Evolutionary conservation across 495 filamentous ascomycete species (phyloP), one percentile per base, ranked within the genome.

Genomic region (Talaromyces adpressus): DNA sequence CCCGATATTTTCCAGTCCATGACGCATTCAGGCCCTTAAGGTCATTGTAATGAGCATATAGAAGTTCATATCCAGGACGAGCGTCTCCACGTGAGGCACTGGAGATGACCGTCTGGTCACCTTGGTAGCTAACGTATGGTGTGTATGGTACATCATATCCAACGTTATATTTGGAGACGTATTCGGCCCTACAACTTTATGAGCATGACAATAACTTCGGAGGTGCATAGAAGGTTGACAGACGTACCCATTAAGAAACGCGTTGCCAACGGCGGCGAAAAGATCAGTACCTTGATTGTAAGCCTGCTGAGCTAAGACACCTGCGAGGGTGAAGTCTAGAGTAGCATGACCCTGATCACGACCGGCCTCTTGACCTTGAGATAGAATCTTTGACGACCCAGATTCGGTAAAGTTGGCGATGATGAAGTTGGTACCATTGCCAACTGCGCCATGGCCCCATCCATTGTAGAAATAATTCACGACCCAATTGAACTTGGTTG

Each of bases 301-400:
- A 12, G 72, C 75, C 64, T 74, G 71, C 64, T 76, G 73, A 18
- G 75, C 77, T 41, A 81, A 63, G 1, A 72, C 66, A 7, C 76
- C 78, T n/a, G 76, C 47, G 12, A 79, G 62, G 7, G 67, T 66
- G n/a, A 78, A 67, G 60, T 74, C 71, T 5, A 81, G 65, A 61
- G 71, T 74, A 3, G 71, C 29, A 64, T 81, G 78, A 11, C 78
- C 77, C 63, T 79, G 78, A 60, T 81, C 78, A 5, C 76, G 64
- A 14, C 78, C 78, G 8, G 74, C 73, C 59, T 81, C 76, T 61
- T 81, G 78, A 9, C 73, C 67, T 64, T 80, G 78, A 0, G 66
- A 70, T 30, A 79, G 34, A 8, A 59, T 39, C 63, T 76, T 70
- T 3, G 64, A 67, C 32, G 63, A 60, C 16, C 61, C 63, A 1